phyloP scores from a whole-genome alignment of 371 early-diverging fungal species.

The Mortierella sp. region DNA sequence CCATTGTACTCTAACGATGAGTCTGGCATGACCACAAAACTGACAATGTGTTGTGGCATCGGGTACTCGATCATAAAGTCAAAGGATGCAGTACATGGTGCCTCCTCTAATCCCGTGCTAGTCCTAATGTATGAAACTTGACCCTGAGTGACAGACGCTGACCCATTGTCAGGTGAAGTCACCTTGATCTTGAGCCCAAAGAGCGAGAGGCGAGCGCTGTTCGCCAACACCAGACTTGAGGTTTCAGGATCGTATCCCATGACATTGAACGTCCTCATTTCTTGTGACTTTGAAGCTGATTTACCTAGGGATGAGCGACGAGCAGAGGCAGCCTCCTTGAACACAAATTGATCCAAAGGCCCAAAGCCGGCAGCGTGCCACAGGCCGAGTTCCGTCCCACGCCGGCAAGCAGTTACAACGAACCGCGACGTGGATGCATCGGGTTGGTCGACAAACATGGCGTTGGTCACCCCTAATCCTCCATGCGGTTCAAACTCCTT shows the following conservation, averaged over 20 bases:
- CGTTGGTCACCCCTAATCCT: conserved; percentile 51
- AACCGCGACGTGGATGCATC: conserved; percentile 28
- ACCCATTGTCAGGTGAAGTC: background rate
- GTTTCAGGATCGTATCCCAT: conserved; percentile 50
- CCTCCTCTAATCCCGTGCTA: conserved; percentile 5
- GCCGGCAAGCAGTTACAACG: conserved; percentile 48
- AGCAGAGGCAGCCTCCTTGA: conserved; percentile 37
- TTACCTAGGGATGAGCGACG: conserved; percentile 47
- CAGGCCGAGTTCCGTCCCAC: conserved; percentile 44
- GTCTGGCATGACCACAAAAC: conserved; percentile 56
- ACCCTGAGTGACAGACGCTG: background rate
- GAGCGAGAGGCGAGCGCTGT: conserved; percentile 53
- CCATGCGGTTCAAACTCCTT: conserved; percentile 51
- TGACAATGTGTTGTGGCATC: conserved; percentile 53
- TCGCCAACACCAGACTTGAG: conserved; percentile 49
- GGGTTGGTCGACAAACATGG: conserved; percentile 51
- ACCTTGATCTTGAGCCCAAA: conserved; percentile 49
- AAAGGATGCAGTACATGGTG: conserved; percentile 32
- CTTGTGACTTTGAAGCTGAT: conserved; percentile 32
- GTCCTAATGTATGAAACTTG: conserved; percentile 38
- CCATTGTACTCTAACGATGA: conserved; percentile 49
- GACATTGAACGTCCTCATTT: conserved; percentile 55
- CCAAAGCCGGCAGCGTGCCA: conserved; percentile 31
- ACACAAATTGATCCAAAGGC: conserved; percentile 39
- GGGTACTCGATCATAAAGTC: conserved; percentile 59